Conservation (phyloP, 805 yeast species). For the Soucietia sequanensis region DNA sequence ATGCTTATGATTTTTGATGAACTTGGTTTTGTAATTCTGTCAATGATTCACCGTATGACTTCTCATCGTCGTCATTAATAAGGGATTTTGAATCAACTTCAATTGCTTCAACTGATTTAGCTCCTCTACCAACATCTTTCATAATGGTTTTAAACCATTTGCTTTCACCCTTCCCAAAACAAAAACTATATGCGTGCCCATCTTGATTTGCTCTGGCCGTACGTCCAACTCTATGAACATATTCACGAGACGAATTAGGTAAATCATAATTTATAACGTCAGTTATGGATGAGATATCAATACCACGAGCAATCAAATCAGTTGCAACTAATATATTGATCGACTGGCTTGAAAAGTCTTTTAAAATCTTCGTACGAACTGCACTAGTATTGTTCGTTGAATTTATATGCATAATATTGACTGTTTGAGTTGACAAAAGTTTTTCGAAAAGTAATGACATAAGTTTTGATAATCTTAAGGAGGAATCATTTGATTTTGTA, state of each 20-base stretch:
- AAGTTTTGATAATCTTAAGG: conserved; percentile 73
- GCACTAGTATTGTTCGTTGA: conserved; percentile 53
- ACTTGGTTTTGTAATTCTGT: conserved; percentile 22
- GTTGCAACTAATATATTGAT: conserved; percentile 68
- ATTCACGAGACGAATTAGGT: conserved; percentile 86
- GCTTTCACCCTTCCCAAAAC: conserved; percentile 77
- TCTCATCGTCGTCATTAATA: conserved; percentile 21
- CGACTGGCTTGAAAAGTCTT: conserved; percentile 55
- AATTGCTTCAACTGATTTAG: conserved; percentile 15
- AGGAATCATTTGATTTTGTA: conserved; percentile 79
- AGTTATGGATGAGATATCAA: conserved; percentile 69
- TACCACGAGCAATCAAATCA: conserved; percentile 94
- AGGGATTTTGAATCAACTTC: conserved; percentile 20
- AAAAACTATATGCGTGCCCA: conserved; percentile 74
- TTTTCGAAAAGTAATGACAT: conserved; percentile 41
- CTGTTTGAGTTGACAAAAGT: conserved; percentile 10
- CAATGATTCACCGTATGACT: conserved; percentile 24
- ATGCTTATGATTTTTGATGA: background rate
- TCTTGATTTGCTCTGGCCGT: conserved; percentile 87
- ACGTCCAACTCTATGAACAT: conserved; percentile 95
- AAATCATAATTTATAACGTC: conserved; percentile 87
- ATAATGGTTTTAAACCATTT: conserved; percentile 56
- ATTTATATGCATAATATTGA: conserved; percentile 48
- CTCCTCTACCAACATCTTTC: conserved; percentile 47
- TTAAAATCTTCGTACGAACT: conserved; percentile 53